phyloP scores from a whole-genome alignment of 257 asterid genomes.

The Mentha longifolia region DNA sequence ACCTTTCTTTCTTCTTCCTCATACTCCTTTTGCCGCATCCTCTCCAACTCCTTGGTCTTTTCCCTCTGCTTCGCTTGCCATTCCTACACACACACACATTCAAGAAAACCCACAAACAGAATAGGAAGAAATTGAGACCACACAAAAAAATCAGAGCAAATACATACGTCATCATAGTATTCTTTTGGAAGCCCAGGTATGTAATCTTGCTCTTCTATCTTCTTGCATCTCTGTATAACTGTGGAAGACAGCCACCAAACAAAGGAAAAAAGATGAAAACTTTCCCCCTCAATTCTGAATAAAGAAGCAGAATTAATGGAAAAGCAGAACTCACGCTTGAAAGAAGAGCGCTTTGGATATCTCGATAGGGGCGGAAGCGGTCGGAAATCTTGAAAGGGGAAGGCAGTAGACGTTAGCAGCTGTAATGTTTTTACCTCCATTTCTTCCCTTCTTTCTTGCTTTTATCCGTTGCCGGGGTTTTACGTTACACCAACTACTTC shows the following conservation, averaged over 20 bases:
- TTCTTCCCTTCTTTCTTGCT: neutral
- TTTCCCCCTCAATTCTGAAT: slow-evolving; percentile 9
- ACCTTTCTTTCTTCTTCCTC: slow-evolving; percentile 84
- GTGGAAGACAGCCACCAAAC: slow-evolving; percentile 24
- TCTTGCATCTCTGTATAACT: slow-evolving; percentile 60
- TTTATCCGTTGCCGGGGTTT: slow-evolving; percentile 26
- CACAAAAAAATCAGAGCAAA: slow-evolving; percentile 10
- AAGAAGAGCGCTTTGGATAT: slow-evolving; percentile 35
- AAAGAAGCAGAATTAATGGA: neutral
- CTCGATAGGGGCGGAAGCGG: slow-evolving; percentile 25
- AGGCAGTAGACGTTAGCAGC: slow-evolving; percentile 42
- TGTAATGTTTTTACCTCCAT: slow-evolving; percentile 63
- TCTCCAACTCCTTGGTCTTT: slow-evolving; percentile 79
- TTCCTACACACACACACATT: slow-evolving; percentile 56
- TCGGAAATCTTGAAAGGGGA: slow-evolving; percentile 34
- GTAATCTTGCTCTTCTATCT: slow-evolving; percentile 55
- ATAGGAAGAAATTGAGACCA: neutral
- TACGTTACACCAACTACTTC: neutral
- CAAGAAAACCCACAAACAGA: slow-evolving; percentile 9
- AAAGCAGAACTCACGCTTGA: slow-evolving; percentile 40
- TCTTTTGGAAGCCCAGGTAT: slow-evolving; percentile 79
- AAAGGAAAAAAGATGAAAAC: neutral
- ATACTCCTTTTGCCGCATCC: slow-evolving; percentile 65
- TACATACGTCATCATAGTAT: slow-evolving; percentile 74
- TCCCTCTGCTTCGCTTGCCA: slow-evolving; percentile 97